Evolutionary conservation across 2,329 filamentous ascomycete genomes (phyloP).

Genomic region (Endothia cerciana): DNA sequence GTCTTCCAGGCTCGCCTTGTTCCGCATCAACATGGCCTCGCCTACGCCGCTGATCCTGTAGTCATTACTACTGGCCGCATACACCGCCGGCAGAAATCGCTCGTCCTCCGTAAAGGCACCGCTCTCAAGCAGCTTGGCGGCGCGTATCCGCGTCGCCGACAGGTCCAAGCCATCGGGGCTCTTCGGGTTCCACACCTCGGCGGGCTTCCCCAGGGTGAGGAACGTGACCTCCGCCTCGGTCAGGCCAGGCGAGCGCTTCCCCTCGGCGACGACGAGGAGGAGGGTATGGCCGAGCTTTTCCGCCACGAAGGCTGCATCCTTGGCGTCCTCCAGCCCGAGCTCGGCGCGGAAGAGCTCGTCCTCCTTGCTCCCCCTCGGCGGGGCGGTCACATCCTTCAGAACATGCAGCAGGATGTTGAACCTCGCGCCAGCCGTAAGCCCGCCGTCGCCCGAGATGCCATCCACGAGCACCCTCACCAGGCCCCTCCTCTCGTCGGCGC

Average conservation of each 20-base stretch:
- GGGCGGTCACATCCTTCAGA: conserved; percentile 71
- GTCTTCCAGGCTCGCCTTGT: conserved; percentile 74
- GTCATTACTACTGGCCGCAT: conserved; percentile 81
- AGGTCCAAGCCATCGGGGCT: conserved; percentile 69
- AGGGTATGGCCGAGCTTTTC: conserved; percentile 78
- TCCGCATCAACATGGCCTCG: conserved; percentile 86
- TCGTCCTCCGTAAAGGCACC: conserved; percentile 84
- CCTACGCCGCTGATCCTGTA: conserved; percentile 81
- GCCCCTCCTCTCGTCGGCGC: conserved; percentile 65
- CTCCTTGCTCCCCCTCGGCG: conserved; percentile 76
- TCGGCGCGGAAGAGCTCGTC: conserved; percentile 69
- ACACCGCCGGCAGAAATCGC: conserved; percentile 81
- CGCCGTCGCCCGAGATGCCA: conserved; percentile 63
- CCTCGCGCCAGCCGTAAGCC: conserved; percentile 57
- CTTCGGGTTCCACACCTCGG: conserved; percentile 58
- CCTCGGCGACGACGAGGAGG: conserved; percentile 48
- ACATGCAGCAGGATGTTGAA: conserved; percentile 84
- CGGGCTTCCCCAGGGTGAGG: conserved; percentile 68
- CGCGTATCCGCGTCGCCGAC: conserved; percentile 70
- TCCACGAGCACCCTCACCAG: conserved; percentile 72
- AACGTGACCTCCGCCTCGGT: conserved; percentile 67
- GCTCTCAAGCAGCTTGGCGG: conserved; percentile 75
- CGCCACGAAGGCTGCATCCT: conserved; percentile 76
- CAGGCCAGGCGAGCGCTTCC: conserved; percentile 55
- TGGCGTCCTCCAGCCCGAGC: conserved; percentile 66